Evolutionary conservation across 306 rosid species (phyloP).

Genomic region (Dryas octopetala): DNA sequence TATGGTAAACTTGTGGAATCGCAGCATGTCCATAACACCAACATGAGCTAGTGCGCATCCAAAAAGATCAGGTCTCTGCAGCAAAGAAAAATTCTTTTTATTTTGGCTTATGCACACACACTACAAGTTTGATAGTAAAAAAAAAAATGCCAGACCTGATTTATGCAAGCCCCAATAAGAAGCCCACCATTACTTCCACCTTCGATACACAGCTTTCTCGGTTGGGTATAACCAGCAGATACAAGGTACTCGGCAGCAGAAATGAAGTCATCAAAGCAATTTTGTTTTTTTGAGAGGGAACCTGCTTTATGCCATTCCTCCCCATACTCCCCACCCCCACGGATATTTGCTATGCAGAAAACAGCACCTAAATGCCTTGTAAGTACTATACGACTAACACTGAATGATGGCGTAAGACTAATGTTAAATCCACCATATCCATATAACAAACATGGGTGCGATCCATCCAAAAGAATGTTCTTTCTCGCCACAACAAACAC

Average conservation of each 20-base stretch:
- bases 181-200: constrained; percentile 99
- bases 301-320: constrained; percentile 99
- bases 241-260: constrained; percentile 87
- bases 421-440: constrained; percentile 90
- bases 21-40: constrained; percentile 98
- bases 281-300: constrained; percentile 83
- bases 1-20: constrained; percentile 92
- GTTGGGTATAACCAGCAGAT: constrained; percentile 76
- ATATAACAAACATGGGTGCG: constrained; percentile 87
- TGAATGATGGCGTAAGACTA: constrained; percentile 78
- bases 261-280: constrained; percentile 93
- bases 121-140: neutral
- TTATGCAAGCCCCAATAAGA: constrained; percentile 88
- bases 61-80: constrained; percentile 90
- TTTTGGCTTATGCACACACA: neutral
- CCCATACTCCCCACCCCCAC: constrained; percentile 99
- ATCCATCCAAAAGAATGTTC: constrained; percentile 76
- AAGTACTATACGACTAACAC: constrained; percentile 66
- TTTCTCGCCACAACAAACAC: constrained; percentile 69
- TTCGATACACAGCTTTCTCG: constrained; percentile 83
- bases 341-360: constrained; percentile 84
- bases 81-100: neutral
- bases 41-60: constrained; percentile 97
- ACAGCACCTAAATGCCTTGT: constrained; percentile 75
- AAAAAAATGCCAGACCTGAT: constrained; percentile 53